Evolutionary conservation across 208 protist species (phyloP).

Genomic region (Leishmania martiniquensis): DNA sequence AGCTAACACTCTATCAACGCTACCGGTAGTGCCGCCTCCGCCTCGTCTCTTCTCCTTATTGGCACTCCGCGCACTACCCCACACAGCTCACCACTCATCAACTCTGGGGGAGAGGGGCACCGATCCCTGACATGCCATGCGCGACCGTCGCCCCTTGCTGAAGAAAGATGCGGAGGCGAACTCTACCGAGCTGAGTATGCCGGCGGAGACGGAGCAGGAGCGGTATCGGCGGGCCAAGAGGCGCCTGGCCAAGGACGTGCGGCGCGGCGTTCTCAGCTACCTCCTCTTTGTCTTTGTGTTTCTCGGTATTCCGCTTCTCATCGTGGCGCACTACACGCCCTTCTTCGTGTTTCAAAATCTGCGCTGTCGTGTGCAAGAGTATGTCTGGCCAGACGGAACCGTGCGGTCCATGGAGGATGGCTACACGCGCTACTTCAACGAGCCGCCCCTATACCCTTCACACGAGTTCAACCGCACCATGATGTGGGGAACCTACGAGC

Average conservation of each 20-base stretch:
- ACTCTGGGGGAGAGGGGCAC: not conserved
- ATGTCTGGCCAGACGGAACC: slow-evolving; percentile 55
- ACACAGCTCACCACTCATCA: not conserved
- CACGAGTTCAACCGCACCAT: slow-evolving; percentile 74
- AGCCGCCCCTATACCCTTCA: slow-evolving; percentile 70
- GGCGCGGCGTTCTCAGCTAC: slow-evolving; percentile 46
- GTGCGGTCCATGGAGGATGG: slow-evolving; percentile 53
- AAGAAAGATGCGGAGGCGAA: slow-evolving; percentile 3
- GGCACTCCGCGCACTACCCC: not conserved
- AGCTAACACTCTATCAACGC: not conserved
- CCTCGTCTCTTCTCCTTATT: not conserved
- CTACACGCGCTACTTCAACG: slow-evolving; percentile 60
- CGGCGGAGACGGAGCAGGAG: slow-evolving; percentile 36
- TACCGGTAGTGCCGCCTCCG: not conserved
- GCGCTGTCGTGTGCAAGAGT: slow-evolving; percentile 55
- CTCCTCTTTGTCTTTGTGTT: slow-evolving; percentile 60
- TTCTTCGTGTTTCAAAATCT: slow-evolving; percentile 86
- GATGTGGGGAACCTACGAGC: slow-evolving; percentile 88
- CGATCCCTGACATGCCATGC: slow-evolving; percentile 14
- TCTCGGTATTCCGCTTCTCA: slow-evolving; percentile 53
- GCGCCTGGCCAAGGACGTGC: slow-evolving; percentile 23
- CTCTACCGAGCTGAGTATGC: slow-evolving; percentile 31
- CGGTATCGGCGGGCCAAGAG: slow-evolving; percentile 25
- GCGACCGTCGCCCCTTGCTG: slow-evolving; percentile 28
- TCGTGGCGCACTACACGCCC: slow-evolving; percentile 69